Evolutionary conservation across 169 alveolate genomes (phyloP).

Genomic region (Eimeria sp.): DNA sequence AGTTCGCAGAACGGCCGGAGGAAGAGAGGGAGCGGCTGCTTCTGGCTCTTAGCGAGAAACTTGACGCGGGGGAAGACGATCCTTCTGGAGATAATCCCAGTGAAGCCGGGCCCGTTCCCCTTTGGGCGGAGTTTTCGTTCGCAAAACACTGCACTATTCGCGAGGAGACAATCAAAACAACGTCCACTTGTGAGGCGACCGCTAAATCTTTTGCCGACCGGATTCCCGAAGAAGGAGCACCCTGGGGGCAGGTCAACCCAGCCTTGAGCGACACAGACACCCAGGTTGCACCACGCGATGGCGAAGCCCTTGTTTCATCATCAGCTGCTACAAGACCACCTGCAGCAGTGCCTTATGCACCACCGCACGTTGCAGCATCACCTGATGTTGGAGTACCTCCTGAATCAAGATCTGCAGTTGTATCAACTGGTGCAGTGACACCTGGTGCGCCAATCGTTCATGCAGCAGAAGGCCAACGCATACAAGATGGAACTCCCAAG

Average conservation of each 20-base stretch:
- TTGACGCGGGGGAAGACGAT: neutral
- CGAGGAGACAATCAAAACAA: conserved; percentile 3
- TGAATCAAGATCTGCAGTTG: neutral
- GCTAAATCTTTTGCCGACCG: neutral
- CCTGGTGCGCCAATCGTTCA: neutral
- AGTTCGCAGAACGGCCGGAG: conserved; percentile 31
- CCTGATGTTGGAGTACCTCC: neutral
- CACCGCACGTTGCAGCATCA: neutral
- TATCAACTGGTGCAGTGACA: neutral
- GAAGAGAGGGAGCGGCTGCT: conserved; percentile 35
- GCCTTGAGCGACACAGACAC: neutral
- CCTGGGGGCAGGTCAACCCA: neutral
- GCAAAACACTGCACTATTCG: conserved; percentile 8
- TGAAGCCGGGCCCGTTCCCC: neutral
- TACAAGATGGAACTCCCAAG: neutral
- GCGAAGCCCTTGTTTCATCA: neutral
- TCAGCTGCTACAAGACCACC: neutral
- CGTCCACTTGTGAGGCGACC: neutral
- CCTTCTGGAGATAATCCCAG: neutral
- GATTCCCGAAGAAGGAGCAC: neutral
- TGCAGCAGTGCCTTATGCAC: neutral
- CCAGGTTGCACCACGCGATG: neutral
- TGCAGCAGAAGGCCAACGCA: neutral
- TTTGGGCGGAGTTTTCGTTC: neutral
- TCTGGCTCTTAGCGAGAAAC: neutral